A percentile compares a stretch with the other conserved stretches of the same genome.
These are phyloP conservation scores for Albifimbria verrucaria DNA, from an alignment of 2,329 filamentous ascomycete species.

Conservation along the genomic window DNA sequence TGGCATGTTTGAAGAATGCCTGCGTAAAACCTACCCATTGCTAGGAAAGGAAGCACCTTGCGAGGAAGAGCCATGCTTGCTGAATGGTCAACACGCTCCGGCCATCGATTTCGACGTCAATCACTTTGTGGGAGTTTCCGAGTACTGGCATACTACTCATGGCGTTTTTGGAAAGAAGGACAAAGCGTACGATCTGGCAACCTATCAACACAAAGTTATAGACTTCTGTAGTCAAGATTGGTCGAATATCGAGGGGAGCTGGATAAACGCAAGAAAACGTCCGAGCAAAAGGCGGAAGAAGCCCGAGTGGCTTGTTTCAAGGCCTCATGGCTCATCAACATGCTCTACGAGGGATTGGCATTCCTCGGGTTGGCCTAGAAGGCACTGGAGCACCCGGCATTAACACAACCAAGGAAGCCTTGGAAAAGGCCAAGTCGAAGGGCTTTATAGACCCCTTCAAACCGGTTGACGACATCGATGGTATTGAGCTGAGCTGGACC, in stretches of 20 bases:
- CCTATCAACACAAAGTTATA: constrained; percentile 80
- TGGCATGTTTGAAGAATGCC: constrained; percentile 81
- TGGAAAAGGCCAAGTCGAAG: constrained; percentile 67
- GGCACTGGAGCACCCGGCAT: constrained; percentile 47
- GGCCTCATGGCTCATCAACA: constrained; percentile 94
- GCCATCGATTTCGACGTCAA: constrained; percentile 97
- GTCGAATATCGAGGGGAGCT: constrained; percentile 70
- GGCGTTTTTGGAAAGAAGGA: constrained; percentile 80
- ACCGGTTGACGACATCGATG: constrained; percentile 87
- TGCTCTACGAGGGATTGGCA: constrained; percentile 91
- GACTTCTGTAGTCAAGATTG: constrained; percentile 85
- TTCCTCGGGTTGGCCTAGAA: constrained; percentile 82
- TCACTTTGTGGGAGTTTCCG: constrained; percentile 95
- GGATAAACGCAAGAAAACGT: constrained; percentile 63
- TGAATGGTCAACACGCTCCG: constrained; percentile 89
- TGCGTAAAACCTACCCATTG: constrained; percentile 77
- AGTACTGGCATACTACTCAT: constrained; percentile 98
- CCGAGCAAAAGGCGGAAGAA: constrained; percentile 72
- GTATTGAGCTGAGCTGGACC: constrained; percentile 94
- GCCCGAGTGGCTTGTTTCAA: constrained; percentile 95
- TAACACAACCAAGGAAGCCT: constrained; percentile 70
- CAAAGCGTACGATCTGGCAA: constrained; percentile 84
- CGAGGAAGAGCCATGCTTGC: constrained; percentile 75
- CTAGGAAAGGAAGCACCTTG: constrained; percentile 88
- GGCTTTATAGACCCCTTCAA: constrained; percentile 84